Percentiles rank a stretch among this genome's conserved stretches.
Evolutionary conservation across 176 grass and related monocot genomes (phyloP).

Genomic region (Zoysia pacifica): DNA sequence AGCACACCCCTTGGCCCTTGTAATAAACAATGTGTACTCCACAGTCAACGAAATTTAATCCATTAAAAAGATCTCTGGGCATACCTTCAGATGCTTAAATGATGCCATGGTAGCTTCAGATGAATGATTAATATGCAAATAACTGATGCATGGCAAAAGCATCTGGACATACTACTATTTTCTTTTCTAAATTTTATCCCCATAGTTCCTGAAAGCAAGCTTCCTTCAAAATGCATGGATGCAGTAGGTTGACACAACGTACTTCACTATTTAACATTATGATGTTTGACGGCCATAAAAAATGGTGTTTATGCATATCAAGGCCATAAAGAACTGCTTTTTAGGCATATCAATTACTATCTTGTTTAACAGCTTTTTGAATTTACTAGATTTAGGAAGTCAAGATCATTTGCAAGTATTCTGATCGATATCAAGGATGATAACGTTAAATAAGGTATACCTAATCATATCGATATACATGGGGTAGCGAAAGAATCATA

Average conservation of each 20-base stretch:
- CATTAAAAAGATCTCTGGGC: slow-evolving; percentile 10
- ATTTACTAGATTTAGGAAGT: not conserved
- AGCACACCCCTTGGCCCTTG: not conserved
- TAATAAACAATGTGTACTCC: not conserved
- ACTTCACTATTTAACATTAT: not conserved
- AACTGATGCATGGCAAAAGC: slow-evolving; percentile 25
- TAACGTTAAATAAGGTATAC: not conserved
- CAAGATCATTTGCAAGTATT: not conserved
- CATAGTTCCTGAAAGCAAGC: not conserved
- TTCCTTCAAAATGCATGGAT: slow-evolving; percentile 2
- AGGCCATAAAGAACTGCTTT: not conserved
- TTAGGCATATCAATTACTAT: not conserved
- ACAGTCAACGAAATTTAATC: not conserved
- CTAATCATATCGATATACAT: slow-evolving; percentile 6
- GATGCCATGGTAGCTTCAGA: slow-evolving; percentile 6
- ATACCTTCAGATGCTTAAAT: slow-evolving; percentile 24
- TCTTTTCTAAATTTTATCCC: not conserved
- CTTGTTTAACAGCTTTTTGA: not conserved
- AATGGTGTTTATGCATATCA: not conserved
- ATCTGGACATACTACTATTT: not conserved
- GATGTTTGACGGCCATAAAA: not conserved
- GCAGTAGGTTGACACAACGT: not conserved
- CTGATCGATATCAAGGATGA: slow-evolving; percentile 2
- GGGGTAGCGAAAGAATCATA: not conserved
- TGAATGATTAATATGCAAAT: slow-evolving; percentile 29